phyloP scores from a whole-genome alignment of 148 eudicot genomes.

The Camellia sinensis region DNA sequence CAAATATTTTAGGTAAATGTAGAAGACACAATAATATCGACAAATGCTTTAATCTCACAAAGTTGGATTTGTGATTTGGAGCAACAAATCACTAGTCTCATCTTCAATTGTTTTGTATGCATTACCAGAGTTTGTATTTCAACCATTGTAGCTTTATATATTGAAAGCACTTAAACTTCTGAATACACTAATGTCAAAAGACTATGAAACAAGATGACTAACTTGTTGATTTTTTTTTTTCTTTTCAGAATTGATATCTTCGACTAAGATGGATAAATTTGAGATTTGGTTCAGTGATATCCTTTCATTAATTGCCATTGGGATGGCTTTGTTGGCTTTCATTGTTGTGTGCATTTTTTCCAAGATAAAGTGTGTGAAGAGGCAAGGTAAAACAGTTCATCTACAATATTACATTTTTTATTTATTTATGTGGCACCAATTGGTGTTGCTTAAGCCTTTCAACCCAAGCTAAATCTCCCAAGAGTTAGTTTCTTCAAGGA shows the following conservation, averaged over 20 bases:
- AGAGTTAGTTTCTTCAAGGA: neutral
- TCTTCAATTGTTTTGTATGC: too few relatives aligned
- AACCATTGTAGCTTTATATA: too few relatives aligned
- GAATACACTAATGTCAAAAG: neutral
- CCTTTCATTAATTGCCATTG: slow-evolving; percentile 9
- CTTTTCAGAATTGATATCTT: slow-evolving; percentile 16
- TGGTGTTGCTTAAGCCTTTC: too few relatives aligned
- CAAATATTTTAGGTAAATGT: too few relatives aligned
- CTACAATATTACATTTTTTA: neutral
- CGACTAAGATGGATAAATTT: neutral
- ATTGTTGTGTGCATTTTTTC: neutral
- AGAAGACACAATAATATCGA: too few relatives aligned
- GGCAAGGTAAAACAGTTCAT: slow-evolving; percentile 20
- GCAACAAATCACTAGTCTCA: too few relatives aligned
- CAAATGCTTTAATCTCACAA: too few relatives aligned
- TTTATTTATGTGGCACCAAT: too few relatives aligned
- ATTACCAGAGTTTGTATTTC: too few relatives aligned
- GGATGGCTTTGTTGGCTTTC: slow-evolving; percentile 8
- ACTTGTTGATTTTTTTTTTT: neutral
- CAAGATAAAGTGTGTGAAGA: slow-evolving; percentile 4
- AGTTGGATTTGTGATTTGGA: too few relatives aligned
- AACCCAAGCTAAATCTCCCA: too few relatives aligned
- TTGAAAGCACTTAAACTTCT: too few relatives aligned
- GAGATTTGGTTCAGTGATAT: slow-evolving; percentile 7
- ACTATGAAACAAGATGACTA: neutral